Base-by-base conservation (phyloP, 805 yeast species). In the Saitoella complicata region DNA sequence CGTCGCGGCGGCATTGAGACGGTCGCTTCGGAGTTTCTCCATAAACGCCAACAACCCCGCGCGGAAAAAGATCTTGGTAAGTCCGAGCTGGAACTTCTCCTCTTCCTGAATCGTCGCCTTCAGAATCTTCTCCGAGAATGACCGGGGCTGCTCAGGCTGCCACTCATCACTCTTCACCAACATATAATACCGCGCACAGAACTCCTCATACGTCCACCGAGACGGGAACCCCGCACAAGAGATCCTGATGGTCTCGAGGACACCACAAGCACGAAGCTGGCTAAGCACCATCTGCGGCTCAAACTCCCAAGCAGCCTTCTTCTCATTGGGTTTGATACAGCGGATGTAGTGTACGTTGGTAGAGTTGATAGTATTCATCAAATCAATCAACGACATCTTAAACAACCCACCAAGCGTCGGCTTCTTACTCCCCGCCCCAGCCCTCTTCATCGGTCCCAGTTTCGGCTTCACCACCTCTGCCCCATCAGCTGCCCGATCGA, bases 161-260 rank as follows among this genome's bases (percentile, higher is more conserved):
- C 93, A 81, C 49, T 74, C 72, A 36, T 68, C 65, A 0, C 95
- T 80, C 37, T 77, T 73, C 37, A 86, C 76, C 47, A 88, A 69
- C 57, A 87, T 77, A 57, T 85, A 88, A 60, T 86, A 88, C 57
- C 95, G 75, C 50, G 78, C 73, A 12, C 86, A 94, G 67, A 88
- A 88, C 58, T 91, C 97, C 43, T 79, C 86, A 58, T 85, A 91
- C 2, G 94, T 76, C 86, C 95, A 85, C 59, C 96, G 72, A 0
- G 95, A 80, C 11, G 98, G 98, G 72, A 87, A 88, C 37, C 98
- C 98, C 42, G 95, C 96, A 66, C 96, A 87, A 1, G 96, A 87
- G 41, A 88, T 88, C 57, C 95, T 71, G 58, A 88, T 88, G 1
- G 98, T 91, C 61, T 91, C 98, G 53, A 88, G 69, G 40, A 88